Evolutionary conservation across 1,139 yeast species (phyloP).

Genomic region (Nadsonia commutata): DNA sequence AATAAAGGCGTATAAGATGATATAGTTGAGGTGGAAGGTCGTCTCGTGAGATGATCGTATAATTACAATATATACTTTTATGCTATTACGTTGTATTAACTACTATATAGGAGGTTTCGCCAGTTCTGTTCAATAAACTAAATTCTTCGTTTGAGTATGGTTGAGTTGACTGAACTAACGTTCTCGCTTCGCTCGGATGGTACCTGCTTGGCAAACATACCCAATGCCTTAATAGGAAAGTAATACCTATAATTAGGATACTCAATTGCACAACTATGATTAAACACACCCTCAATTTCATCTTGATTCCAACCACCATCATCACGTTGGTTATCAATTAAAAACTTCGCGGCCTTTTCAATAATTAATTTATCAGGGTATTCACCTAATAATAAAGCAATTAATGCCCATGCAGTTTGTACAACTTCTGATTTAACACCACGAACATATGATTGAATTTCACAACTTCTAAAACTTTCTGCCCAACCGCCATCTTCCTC

Average conservation of each 20-base stretch:
- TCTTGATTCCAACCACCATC: slow-evolving; percentile 84
- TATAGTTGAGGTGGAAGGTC: no score
- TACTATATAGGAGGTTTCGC: no score
- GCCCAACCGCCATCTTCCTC: slow-evolving; percentile 94
- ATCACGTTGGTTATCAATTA: slow-evolving; percentile 51
- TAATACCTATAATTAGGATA: slow-evolving; percentile 86
- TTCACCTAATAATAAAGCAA: slow-evolving; percentile 65
- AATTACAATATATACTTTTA: no score
- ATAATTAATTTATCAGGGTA: slow-evolving; percentile 62
- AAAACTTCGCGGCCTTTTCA: slow-evolving; percentile 43
- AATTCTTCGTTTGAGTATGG: background rate
- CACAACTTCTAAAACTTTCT: slow-evolving; percentile 54
- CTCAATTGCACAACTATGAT: slow-evolving; percentile 85
- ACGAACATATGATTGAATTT: slow-evolving; percentile 63
- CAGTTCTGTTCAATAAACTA: background rate
- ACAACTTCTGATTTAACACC: slow-evolving; percentile 56
- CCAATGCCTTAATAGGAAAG: slow-evolving; percentile 87
- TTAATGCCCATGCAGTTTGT: slow-evolving; percentile 87
- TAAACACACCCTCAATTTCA: slow-evolving; percentile 89
- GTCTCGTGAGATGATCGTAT: no score
- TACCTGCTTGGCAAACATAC: slow-evolving; percentile 38
- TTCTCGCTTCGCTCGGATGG: background rate
- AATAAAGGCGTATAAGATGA: no score
- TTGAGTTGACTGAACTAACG: background rate
- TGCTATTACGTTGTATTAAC: no score